These are phyloP conservation scores for Metarhizium guizhouense DNA, from an alignment of 2,329 filamentous ascomycete species.

Conservation along the genomic window DNA sequence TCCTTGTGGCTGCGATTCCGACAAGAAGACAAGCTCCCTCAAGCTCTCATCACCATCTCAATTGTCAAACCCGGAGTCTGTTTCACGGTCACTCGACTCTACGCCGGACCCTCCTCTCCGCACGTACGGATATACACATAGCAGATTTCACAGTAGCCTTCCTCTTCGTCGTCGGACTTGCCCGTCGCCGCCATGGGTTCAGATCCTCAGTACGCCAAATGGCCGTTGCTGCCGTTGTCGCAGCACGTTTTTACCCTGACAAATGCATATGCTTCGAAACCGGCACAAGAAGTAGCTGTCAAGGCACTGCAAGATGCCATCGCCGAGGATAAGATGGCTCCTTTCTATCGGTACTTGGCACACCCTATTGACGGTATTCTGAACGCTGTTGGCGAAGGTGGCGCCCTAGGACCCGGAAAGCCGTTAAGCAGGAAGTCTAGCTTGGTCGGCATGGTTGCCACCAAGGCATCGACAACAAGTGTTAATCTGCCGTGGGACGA, in stretches of 20 bases:
- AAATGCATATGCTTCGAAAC: constrained; percentile 62
- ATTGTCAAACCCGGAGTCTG: background rate
- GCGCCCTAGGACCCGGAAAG: constrained; percentile 41
- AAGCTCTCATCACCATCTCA: constrained; percentile 3
- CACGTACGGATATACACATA: background rate
- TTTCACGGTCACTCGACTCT: constrained; percentile 5
- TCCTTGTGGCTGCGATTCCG: constrained; percentile 6
- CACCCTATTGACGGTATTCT: constrained; percentile 76
- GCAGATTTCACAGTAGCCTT: constrained; percentile 11
- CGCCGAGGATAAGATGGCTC: constrained; percentile 75
- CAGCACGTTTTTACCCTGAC: constrained; percentile 84
- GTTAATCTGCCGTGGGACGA: constrained; percentile 86
- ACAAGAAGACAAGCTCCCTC: background rate
- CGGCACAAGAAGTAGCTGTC: constrained; percentile 59
- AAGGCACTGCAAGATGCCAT: constrained; percentile 77
- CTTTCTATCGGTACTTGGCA: constrained; percentile 75
- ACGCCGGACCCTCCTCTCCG: constrained; percentile 4
- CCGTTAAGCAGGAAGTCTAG: constrained; percentile 60
- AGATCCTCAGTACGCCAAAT: constrained; percentile 80
- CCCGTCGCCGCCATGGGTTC: constrained; percentile 52
- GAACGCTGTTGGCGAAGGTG: constrained; percentile 62
- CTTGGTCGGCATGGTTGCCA: constrained; percentile 66
- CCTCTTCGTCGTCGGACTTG: constrained; percentile 14
- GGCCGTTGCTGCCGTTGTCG: constrained; percentile 70
- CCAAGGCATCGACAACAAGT: constrained; percentile 53